Evolutionary conservation across 2,329 filamentous ascomycete genomes (phyloP).

Genomic region (Alternaria sp.): DNA sequence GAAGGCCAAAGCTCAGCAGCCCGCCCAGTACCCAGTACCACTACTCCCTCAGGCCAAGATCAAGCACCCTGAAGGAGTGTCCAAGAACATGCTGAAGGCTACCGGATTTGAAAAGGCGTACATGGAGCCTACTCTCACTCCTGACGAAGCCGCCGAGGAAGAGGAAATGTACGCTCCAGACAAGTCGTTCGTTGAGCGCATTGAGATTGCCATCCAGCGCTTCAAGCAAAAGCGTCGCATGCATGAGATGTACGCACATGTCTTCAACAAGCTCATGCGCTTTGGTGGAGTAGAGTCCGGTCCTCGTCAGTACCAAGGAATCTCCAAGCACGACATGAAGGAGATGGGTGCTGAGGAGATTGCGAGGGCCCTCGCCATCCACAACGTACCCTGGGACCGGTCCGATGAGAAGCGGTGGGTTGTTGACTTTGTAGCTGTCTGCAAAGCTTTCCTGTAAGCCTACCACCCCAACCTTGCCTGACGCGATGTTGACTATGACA

Average conservation of each 20-base stretch:
- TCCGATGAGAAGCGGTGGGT: conserved; percentile 65
- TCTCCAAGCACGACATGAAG: conserved; percentile 66
- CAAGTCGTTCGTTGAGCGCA: conserved; percentile 65
- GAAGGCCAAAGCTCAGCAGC: conserved; percentile 16
- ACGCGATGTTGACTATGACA: conserved; percentile 44
- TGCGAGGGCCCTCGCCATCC: conserved; percentile 67
- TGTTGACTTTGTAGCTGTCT: conserved; percentile 81
- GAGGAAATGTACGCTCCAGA: conserved; percentile 69
- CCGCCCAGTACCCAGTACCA: conserved; percentile 29
- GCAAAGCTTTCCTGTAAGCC: conserved; percentile 77
- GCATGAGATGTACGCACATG: conserved; percentile 62
- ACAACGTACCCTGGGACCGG: conserved; percentile 61
- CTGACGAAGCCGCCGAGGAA: conserved; percentile 71
- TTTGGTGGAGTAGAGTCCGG: conserved; percentile 79
- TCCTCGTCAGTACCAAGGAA: conserved; percentile 67
- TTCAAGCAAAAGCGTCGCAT: conserved; percentile 80
- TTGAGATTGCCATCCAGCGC: conserved; percentile 83
- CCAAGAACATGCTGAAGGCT: conserved; percentile 51
- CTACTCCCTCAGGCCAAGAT: conserved; percentile 37
- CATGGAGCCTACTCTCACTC: conserved; percentile 79
- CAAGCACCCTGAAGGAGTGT: conserved; percentile 41
- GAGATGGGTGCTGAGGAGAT: conserved; percentile 69
- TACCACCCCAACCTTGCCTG: not conserved
- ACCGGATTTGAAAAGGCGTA: conserved; percentile 70
- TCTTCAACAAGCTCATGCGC: conserved; percentile 81